Evolutionary conservation across 176 grass and related monocot genomes (phyloP).

Genomic region (Lolium rigidum): DNA sequence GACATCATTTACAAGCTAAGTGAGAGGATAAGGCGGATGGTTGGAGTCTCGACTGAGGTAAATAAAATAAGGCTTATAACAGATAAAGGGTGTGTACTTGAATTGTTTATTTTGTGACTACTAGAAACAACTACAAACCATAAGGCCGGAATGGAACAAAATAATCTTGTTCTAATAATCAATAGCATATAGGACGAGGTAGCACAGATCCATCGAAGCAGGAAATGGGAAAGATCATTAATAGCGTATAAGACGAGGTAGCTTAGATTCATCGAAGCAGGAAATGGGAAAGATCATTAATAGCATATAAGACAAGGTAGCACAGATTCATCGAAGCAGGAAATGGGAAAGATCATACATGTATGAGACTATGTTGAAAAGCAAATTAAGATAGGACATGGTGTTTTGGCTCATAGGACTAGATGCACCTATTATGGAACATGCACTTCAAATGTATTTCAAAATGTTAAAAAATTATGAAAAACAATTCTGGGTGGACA

Average conservation of each 20-base stretch:
- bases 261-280: not conserved
- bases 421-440: too few species aligned
- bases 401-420: too few species aligned
- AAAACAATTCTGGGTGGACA: too few species aligned
- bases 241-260: not conserved
- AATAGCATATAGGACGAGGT: not conserved
- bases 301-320: not conserved
- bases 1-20: not conserved
- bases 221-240: not conserved
- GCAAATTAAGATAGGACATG: not conserved
- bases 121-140: constrained; percentile 20
- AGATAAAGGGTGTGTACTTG: not conserved
- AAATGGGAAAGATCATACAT: constrained; percentile 9
- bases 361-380: not conserved
- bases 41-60: not conserved
- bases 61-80: not conserved
- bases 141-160: not conserved
- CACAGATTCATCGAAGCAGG: not conserved
- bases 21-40: not conserved
- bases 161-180: not conserved
- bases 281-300: constrained; percentile 2
- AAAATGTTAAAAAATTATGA: too few species aligned
- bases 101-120: not conserved
- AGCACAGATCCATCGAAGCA: not conserved
- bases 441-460: too few species aligned